Evolutionary conservation across 2,329 filamentous ascomycete species (phyloP), one percentile per base, ranked within the genome.

Genomic region (Coniochaeta pulveracea): DNA sequence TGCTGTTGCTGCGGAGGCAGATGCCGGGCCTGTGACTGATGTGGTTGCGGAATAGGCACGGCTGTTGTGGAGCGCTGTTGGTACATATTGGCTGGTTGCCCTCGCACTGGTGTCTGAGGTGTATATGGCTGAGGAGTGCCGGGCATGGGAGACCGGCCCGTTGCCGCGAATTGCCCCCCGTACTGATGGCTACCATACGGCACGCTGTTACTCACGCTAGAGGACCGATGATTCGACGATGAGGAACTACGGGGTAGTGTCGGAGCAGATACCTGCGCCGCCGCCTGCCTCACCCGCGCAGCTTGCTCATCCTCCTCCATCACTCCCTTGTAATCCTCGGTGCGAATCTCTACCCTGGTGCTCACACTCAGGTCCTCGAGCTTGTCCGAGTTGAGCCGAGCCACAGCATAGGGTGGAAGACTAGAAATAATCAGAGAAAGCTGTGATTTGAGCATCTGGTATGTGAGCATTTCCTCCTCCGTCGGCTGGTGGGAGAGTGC

Each of bases 371-470:
- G 63, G 37, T 86, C 82, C 19, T 79, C 80, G n/a, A 93, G 60
- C 52, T 86, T 82, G 50, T 93, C 81, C 8, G 85, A 85, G 46
- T 93, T 80, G 40, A 94, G 63, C 47, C 91, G 89, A 5, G 86
- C 79, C 16, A 94, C 81, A 2, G 82, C 83, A 49, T 85, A 91
- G 2, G 86, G 86, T 2, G 86, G 86, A 9, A 94, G 60, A 24
- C 71, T 75, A 42, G 80, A 69, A 39, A 93, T 71, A 40, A 93
- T 74, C 19, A 86, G 61, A 1, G 74, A 64, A 14, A 94, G 62
- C 49, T 88, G 84, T 4, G 77, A 71, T 50, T 81, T 85, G 34
- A 94, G 65, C 17, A 78, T 69, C 41, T 85, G 69, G 50, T 93
- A 93, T 0, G 69, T 72, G 10, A 59, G 52, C 37, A 61, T 58